phyloP scores from a whole-genome alignment of 2,329 filamentous ascomycete species.

The Aspergillus alliaceus region DNA sequence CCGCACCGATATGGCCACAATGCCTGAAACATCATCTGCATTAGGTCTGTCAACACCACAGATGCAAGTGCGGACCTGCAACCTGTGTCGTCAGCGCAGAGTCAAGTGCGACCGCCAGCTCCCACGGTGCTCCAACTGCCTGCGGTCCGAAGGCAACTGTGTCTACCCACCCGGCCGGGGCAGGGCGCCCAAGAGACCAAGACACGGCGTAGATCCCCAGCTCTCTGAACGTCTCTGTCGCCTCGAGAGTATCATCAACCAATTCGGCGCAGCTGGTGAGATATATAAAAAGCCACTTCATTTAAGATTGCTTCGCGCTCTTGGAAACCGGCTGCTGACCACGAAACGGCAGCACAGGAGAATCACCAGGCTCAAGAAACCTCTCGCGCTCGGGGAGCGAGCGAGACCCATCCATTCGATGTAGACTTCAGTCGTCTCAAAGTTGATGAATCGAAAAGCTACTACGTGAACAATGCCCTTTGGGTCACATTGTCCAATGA shows the following conservation, averaged over 20 bases:
- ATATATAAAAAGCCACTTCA: background rate
- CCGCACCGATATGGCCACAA: background rate
- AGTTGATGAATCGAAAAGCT: background rate
- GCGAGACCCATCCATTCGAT: background rate
- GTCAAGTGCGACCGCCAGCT: background rate
- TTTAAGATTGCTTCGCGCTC: background rate
- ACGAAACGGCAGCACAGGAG: background rate
- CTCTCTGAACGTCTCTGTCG: background rate
- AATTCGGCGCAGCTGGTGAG: background rate
- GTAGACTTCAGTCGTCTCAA: background rate
- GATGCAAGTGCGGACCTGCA: background rate
- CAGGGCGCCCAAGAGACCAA: background rate
- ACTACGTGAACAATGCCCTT: background rate
- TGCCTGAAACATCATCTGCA: background rate
- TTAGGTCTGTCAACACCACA: too few relatives aligned
- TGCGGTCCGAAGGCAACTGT: background rate
- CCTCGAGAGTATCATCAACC: background rate
- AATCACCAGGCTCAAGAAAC: background rate
- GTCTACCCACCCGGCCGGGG: background rate
- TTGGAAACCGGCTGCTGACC: background rate
- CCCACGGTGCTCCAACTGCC: background rate
- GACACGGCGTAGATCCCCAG: background rate
- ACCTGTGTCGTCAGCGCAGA: background rate
- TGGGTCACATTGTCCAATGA: background rate
- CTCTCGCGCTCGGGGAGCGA: background rate